A percentile compares a stretch with the other conserved stretches of the same genome.
Evolutionary conservation across 352 stramenopile genomes (phyloP).

Genomic region (Blastocystis hominis): DNA sequence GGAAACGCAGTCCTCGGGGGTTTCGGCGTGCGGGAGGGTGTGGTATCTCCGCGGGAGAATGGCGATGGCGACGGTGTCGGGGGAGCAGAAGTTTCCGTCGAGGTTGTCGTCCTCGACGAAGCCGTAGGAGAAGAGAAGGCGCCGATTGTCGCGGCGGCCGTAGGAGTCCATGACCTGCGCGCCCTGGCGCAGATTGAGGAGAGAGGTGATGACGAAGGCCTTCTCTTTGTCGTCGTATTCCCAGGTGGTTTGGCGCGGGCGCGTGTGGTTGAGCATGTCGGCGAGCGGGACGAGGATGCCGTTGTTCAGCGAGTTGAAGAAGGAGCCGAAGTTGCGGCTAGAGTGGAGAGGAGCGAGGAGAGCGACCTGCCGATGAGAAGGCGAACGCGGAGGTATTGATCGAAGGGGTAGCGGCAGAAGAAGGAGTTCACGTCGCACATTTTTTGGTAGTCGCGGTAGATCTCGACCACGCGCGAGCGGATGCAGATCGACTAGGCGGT

Average conservation of each 20-base stretch:
- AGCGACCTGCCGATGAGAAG: conserved; percentile 8
- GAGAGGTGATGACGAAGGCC: conserved; percentile 77
- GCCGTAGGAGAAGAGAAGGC: conserved; percentile 58
- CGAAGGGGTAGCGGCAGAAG: conserved; percentile 31
- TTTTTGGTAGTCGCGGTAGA: conserved; percentile 10
- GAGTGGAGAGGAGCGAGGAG: neutral
- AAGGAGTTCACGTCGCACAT: conserved; percentile 24
- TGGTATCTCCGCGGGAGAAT: neutral
- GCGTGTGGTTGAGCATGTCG: conserved; percentile 59
- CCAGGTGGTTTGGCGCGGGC: conserved; percentile 66
- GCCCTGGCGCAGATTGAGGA: conserved; percentile 60
- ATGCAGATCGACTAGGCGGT: neutral
- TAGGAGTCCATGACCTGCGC: conserved; percentile 59
- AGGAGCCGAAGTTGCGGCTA: conserved; percentile 58
- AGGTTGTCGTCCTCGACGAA: conserved; percentile 59
- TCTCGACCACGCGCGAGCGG: neutral
- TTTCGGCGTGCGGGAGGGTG: neutral
- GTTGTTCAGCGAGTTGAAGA: conserved; percentile 7
- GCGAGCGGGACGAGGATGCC: conserved; percentile 52
- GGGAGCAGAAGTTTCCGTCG: conserved; percentile 10
- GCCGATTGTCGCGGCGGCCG: conserved; percentile 54
- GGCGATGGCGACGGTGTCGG: neutral
- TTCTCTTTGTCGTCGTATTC: conserved; percentile 74
- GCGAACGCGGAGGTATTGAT: conserved; percentile 46
- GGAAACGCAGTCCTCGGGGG: neutral